These are phyloP conservation scores for Corchorus olitorius DNA, from an alignment of 345 rosid genomes.

Conservation along the genomic window DNA sequence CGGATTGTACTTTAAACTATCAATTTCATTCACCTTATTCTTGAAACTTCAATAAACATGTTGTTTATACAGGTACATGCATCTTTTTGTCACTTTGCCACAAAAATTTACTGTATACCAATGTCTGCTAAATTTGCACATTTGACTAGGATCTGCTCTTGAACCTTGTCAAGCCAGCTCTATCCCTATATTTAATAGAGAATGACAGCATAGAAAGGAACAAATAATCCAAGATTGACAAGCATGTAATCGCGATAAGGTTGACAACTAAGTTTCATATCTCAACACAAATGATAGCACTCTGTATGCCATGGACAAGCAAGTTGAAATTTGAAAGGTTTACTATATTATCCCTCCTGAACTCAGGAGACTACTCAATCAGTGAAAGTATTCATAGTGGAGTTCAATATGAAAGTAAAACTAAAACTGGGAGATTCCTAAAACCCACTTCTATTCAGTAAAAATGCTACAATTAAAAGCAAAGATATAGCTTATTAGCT, in stretches of 20 bases:
- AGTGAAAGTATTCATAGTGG: not conserved
- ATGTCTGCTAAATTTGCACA: not conserved
- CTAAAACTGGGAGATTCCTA: not conserved
- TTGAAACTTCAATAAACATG: not conserved
- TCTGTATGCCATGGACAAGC: not conserved
- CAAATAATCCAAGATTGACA: not conserved
- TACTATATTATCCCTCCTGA: not conserved
- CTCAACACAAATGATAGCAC: not conserved
- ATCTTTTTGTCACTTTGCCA: not conserved
- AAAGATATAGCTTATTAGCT: not conserved
- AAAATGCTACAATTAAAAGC: not conserved
- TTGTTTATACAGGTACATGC: not conserved
- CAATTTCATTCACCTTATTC: not conserved
- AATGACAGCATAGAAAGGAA: not conserved
- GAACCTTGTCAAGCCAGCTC: not conserved
- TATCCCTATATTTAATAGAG: slow-evolving; percentile 2
- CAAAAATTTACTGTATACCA: not conserved
- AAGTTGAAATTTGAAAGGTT: not conserved
- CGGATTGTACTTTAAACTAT: not conserved
- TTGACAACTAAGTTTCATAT: not conserved
- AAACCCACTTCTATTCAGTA: not conserved
- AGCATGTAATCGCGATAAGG: not conserved
- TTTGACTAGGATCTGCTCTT: not conserved
- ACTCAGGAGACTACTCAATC: not conserved
- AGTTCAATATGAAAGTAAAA: not conserved